Base-by-base conservation (phyloP, 768 basidiomycete genomes). In the Gyrodon lividus region DNA sequence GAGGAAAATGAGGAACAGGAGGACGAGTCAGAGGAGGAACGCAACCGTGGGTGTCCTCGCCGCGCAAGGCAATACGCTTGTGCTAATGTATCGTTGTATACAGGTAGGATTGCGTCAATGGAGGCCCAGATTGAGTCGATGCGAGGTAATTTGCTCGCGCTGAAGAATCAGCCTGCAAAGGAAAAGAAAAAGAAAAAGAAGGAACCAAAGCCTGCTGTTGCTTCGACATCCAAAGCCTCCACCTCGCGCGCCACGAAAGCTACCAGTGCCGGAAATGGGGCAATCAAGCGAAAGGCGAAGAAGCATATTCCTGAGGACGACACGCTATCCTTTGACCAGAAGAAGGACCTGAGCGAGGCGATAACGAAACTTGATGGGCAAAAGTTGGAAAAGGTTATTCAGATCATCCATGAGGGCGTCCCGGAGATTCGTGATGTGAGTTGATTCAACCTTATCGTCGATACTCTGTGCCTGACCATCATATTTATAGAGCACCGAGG, bases 261-360 rank as follows among this genome's bases (percentile, higher is more conserved):
- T 16, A 60, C 73, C 6, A 66, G 74, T 13, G 61, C 75, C 16
- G 63, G 60, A 28, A 75, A 59, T 30, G 68, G 71, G 35, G 24
- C 61, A 5, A 84, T 83, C 73, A 85, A 84, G 71, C 73, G 74
- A 58, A 82, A 79, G 62, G 59, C 71, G 30, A 89, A 89, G 77
- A 88, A 87, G 67, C 75, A 77, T 34, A 68, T 83, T 39, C 71
- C 80, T 9, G 89, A 92, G 58, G 87, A 91, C 60, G 90, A 93
- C 51, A 84, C 87, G 2, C 77, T 98, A 33, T 88, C 91, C 46
- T 91, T 96, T 67, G 92, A 93, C 58, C 96, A 98, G 77, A 99
- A 99, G 86, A 94, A 97, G 72, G 93, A 98, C 66, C 75, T 99
- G 50, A 96, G 94, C 63, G 94, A 98, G 70, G 90, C 93, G 46